phyloP scores from a whole-genome alignment of 441 rosid genomes.

The Lepidium campestre region DNA sequence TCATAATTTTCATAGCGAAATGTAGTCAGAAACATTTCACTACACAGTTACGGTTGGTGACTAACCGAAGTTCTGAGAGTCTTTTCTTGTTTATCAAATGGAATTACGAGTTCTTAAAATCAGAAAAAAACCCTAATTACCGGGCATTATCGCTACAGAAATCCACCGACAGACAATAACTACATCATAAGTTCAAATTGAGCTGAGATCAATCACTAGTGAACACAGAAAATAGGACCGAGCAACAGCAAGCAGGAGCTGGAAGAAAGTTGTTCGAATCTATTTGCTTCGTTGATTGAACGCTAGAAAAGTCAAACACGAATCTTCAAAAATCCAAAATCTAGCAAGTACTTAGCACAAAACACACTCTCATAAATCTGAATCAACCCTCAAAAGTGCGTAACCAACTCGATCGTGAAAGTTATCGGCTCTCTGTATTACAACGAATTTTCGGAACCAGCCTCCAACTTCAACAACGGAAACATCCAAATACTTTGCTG shows the following conservation, averaged over 20 bases:
- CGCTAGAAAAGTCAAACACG: slow-evolving; percentile 30
- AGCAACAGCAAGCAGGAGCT: neutral
- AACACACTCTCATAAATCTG: neutral
- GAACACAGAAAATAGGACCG: neutral
- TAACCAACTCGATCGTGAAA: slow-evolving; percentile 1
- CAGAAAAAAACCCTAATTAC: neutral
- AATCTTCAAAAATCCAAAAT: neutral
- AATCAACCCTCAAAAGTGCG: neutral
- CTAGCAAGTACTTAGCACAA: neutral
- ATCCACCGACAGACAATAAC: slow-evolving; percentile 3
- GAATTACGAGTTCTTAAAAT: neutral
- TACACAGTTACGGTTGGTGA: neutral
- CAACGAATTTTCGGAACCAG: neutral
- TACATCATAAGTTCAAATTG: neutral
- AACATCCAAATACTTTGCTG: neutral
- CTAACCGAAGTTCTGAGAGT: neutral
- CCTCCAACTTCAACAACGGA: neutral
- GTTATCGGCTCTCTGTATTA: neutral
- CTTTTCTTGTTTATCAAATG: neutral
- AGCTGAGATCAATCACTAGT: slow-evolving; percentile 5
- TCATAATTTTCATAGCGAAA: neutral
- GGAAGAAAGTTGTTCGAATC: slow-evolving; percentile 12
- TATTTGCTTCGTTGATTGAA: slow-evolving; percentile 6
- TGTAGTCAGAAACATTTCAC: neutral
- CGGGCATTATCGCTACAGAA: neutral